phyloP scores from a whole-genome alignment of 345 rosid species.

The Moricandia moricandioides region DNA sequence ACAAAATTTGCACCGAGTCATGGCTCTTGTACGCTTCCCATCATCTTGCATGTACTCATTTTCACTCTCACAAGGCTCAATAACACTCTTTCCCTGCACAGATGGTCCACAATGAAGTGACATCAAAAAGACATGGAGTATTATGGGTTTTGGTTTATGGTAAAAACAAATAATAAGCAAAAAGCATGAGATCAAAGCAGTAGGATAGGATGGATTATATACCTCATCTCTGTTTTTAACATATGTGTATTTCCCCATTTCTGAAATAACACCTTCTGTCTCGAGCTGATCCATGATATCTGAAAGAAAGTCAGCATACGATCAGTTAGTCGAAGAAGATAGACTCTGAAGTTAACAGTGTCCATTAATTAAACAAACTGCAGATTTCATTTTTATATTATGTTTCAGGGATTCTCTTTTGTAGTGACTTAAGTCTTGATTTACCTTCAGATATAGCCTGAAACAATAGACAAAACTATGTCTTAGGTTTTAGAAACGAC shows the following conservation, averaged over 20 bases:
- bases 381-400: constrained; percentile 3
- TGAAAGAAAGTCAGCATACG: constrained; percentile 35
- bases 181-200: neutral
- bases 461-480: constrained; percentile 24
- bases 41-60: constrained; percentile 67
- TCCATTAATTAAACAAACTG: neutral
- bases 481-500: neutral
- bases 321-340: constrained; percentile 16
- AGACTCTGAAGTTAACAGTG: constrained; percentile 2
- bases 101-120: constrained; percentile 1
- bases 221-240: constrained; percentile 60
- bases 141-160: neutral
- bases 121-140: neutral
- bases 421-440: constrained; percentile 21
- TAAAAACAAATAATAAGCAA: neutral
- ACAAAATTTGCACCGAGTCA: constrained; percentile 19
- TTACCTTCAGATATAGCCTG: constrained; percentile 86
- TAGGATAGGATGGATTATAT: neutral
- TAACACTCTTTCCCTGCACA: constrained; percentile 87
- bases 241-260: constrained; percentile 60
- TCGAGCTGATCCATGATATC: constrained; percentile 83
- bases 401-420: neutral
- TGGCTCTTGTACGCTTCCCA: constrained; percentile 56
- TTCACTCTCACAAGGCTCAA: constrained; percentile 94
- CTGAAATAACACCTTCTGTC: constrained; percentile 56